A percentile compares a stretch with the other conserved stretches of the same genome.
Conservation (phyloP, 257 asterid species). For the Nicotiana tabacum region DNA sequence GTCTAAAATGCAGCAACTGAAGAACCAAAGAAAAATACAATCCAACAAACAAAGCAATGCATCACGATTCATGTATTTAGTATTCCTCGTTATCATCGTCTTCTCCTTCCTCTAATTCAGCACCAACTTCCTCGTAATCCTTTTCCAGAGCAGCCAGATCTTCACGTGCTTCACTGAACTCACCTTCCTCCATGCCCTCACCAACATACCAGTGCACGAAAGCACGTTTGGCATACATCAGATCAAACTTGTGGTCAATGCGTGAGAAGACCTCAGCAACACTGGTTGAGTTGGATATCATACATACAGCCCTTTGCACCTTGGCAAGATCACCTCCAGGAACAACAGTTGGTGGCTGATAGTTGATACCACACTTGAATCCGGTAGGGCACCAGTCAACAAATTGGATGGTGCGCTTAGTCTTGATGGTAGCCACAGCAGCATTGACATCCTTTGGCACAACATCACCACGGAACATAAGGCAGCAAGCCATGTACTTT, state of each 20-base stretch:
- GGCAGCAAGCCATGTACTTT: slow-evolving; percentile 30
- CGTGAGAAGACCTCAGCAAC: slow-evolving; percentile 26
- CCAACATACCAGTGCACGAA: slow-evolving; percentile 28
- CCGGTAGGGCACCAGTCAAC: slow-evolving; percentile 29
- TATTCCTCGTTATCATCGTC: slow-evolving; percentile 12
- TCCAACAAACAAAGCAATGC: background rate
- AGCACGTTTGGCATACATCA: slow-evolving; percentile 23
- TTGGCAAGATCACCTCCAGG: slow-evolving; percentile 25
- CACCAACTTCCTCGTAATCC: slow-evolving; percentile 27
- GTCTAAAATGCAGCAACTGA: background rate
- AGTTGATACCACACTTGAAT: slow-evolving; percentile 27
- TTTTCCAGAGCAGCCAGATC: slow-evolving; percentile 24
- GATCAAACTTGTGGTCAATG: slow-evolving; percentile 19
- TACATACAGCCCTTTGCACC: slow-evolving; percentile 27
- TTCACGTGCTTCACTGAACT: slow-evolving; percentile 29
- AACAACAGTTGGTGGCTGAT: slow-evolving; percentile 26
- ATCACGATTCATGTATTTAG: background rate
- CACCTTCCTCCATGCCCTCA: slow-evolving; percentile 32
- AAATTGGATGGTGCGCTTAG: slow-evolving; percentile 25
- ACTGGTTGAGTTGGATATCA: slow-evolving; percentile 24
- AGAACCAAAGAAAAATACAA: background rate
- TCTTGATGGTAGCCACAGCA: slow-evolving; percentile 27
- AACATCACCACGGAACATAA: slow-evolving; percentile 26
- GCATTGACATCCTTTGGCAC: slow-evolving; percentile 27
- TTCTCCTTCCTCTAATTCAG: slow-evolving; percentile 15